phyloP scores from a whole-genome alignment of 495 filamentous ascomycete species.

The Paragyromitra xinjiangensis region DNA sequence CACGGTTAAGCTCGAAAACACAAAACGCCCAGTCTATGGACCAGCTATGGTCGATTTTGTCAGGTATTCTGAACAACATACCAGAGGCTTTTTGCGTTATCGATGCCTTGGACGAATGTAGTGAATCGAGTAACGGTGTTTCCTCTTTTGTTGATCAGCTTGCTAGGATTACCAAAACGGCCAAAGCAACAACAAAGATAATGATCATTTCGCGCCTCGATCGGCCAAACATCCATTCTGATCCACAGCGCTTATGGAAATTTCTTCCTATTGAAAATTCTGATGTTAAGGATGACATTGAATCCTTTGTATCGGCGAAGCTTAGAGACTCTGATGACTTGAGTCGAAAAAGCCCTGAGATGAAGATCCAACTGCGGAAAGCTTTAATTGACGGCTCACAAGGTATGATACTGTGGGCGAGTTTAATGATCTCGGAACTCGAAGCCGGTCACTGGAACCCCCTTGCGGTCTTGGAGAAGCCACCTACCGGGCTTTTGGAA shows the following conservation, averaged over 20 bases:
- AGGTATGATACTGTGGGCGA: constrained; percentile 41
- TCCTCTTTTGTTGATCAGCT: constrained; percentile 29
- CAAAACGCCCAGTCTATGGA: constrained; percentile 34
- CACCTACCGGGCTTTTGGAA: constrained; percentile 12
- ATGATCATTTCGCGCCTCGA: constrained; percentile 24
- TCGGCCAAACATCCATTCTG: not conserved
- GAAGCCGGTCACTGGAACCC: constrained; percentile 30
- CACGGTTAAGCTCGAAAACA: constrained; percentile 34
- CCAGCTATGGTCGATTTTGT: constrained; percentile 27
- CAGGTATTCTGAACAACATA: not conserved
- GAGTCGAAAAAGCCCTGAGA: not conserved
- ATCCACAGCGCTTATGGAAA: not conserved
- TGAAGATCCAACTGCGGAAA: not conserved
- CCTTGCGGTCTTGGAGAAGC: constrained; percentile 14
- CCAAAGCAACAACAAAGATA: constrained; percentile 1
- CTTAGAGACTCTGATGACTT: not conserved
- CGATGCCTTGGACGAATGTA: constrained; percentile 44
- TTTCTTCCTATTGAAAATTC: constrained; percentile 1
- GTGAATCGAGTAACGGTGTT: no score
- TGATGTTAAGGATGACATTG: constrained; percentile 35
- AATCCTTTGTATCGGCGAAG: constrained; percentile 6
- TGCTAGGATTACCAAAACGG: not conserved
- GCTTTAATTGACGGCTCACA: constrained; percentile 23
- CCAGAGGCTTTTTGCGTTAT: constrained; percentile 29
- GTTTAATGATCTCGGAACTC: constrained; percentile 40